Base-by-base conservation (phyloP, 306 rosid species). In the Glycyrrhiza uralensis region DNA sequence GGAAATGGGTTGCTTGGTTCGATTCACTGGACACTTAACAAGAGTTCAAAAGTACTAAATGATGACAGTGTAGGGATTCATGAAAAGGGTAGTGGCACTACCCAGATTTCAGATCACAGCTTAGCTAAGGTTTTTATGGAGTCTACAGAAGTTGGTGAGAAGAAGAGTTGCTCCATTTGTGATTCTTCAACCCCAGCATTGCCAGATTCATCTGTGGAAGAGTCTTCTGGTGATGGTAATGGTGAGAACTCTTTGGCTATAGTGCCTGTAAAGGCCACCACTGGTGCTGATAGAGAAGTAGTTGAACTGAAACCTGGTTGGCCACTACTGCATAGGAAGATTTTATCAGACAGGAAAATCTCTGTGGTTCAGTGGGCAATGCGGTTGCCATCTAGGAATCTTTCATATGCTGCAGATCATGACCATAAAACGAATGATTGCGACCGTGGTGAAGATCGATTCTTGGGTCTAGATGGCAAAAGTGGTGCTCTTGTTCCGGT, bases 291-390 rank as follows among this genome's bases (percentile, higher is more conserved):
- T 22, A 75, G 64, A 36, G 78, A 66, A 49, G 58, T 18, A 72
- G 67, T 86, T n/a, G 87, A 87, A 74, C 69, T 23, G 33, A 88
- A 81, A 76, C 97, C 96, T 0, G 99, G 99, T 67, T 95, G 99
- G 99, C 99, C 99, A 5, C 72, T 95, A 60, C 97, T 91, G 29
- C 91, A 78, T n/a, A 73, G 76, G 39, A 74, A 72, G 7, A 54
- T 63, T 74, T 24, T 60, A 51, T 52, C 88, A 1, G 84, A 76
- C n/a, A 54, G 28, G 32, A 77, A 46, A 51, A 83, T 89, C 84
- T 88, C 98, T 3, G 96, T 91, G 56, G 98, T 94, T 28, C 95
- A 91, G 77, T 93, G 98, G 98, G 98, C 96, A 81, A 80, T 93
- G 97, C 86, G 82, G 75, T 73, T 93, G 46, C 98, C 98, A 26